Evolutionary conservation across 768 basidiomycete species (phyloP).

Genomic region (Leccinum imitatum): DNA sequence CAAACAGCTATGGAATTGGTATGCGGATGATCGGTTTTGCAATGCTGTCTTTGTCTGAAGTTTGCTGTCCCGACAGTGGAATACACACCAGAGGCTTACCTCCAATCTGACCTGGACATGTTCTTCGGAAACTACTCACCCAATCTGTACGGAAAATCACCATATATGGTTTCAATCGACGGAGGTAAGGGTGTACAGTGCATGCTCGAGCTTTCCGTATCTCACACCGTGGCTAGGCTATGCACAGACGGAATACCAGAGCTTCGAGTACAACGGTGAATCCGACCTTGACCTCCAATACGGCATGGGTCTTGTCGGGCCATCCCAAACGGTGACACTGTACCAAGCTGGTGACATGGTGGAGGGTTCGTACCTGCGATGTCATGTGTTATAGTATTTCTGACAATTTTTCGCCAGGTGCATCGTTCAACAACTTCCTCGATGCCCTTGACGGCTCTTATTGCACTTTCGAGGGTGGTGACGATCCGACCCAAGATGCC

Average conservation of each 20-base stretch:
- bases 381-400: background rate
- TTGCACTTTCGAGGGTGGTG: conserved; percentile 37
- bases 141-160: conserved; percentile 21
- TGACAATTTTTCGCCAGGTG: conserved; percentile 9
- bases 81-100: conserved; percentile 33
- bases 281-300: conserved; percentile 35
- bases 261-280: conserved; percentile 29
- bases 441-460: conserved; percentile 37
- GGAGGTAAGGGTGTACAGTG: conserved; percentile 22
- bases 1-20: conserved; percentile 21
- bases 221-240: conserved; percentile 6
- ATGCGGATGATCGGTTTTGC: background rate
- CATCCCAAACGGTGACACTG: conserved; percentile 27
- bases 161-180: conserved; percentile 31
- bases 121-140: conserved; percentile 31
- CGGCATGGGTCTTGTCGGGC: conserved; percentile 29
- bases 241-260: background rate
- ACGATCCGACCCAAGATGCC: conserved; percentile 30
- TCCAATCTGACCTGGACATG: conserved; percentile 30
- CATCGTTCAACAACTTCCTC: conserved; percentile 34
- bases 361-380: conserved; percentile 16
- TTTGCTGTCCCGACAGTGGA: conserved; percentile 23
- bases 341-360: conserved; percentile 33
- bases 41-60: background rate
- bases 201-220: background rate